A percentile compares a stretch with the other conserved stretches of the same genome.
Conservation (phyloP, 306 rosid species). For the Abrus pulchellus region DNA sequence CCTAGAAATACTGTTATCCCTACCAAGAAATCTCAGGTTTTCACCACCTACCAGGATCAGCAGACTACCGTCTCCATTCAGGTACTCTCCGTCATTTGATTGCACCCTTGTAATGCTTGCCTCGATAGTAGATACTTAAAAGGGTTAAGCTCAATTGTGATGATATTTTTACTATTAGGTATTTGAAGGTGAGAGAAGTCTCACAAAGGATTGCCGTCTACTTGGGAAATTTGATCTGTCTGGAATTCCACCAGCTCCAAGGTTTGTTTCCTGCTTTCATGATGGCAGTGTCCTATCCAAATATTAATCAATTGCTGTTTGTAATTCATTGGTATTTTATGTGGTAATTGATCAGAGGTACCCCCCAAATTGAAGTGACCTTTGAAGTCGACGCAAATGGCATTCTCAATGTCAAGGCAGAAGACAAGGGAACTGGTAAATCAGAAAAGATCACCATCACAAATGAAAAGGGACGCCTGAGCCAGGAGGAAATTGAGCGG, state of each 20-base stretch:
- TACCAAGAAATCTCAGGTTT: constrained; percentile 98
- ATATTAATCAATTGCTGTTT: not conserved
- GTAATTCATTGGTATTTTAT: constrained; percentile 25
- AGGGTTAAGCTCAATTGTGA: not conserved
- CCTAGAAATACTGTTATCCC: constrained; percentile 99
- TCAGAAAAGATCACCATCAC: constrained; percentile 99
- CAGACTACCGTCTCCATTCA: constrained; percentile 98
- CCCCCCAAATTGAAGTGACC: constrained; percentile 99
- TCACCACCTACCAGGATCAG: constrained; percentile 99
- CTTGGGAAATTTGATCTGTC: constrained; percentile 91
- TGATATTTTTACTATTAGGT: constrained; percentile 58
- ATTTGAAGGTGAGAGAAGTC: constrained; percentile 97
- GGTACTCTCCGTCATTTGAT: constrained; percentile 52
- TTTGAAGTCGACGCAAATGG: constrained; percentile 99
- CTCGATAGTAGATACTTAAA: not conserved
- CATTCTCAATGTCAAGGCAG: constrained; percentile 92
- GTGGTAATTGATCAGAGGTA: constrained; percentile 72
- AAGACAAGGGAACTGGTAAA: constrained; percentile 98
- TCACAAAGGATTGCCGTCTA: constrained; percentile 92
- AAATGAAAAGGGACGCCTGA: constrained; percentile 94
- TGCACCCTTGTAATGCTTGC: not conserved
- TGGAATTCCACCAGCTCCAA: constrained; percentile 98
- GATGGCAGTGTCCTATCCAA: constrained; percentile 56
- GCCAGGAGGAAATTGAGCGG: constrained; percentile 95
- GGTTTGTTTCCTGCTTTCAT: constrained; percentile 59